These are phyloP conservation scores for Erythrophleum ivorense DNA, from an alignment of 331 rosid species.

Conservation along the genomic window DNA sequence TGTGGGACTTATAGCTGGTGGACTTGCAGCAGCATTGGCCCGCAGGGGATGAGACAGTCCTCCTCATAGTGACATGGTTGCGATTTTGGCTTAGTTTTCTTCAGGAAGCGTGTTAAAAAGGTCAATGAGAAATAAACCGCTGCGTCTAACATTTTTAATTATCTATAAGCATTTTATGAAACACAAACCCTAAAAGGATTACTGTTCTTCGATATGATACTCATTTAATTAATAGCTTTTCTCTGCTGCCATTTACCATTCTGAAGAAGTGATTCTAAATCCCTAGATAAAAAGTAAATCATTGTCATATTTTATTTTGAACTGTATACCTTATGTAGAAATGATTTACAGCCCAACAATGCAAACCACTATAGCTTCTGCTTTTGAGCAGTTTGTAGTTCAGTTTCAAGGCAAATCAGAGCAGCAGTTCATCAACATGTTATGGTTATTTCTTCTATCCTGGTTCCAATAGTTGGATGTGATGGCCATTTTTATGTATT, in stretches of 20 bases:
- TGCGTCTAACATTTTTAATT: conserved; percentile 8
- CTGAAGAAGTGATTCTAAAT: background rate
- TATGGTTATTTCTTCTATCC: background rate
- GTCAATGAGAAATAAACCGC: conserved; percentile 36
- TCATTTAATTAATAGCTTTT: background rate
- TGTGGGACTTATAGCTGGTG: conserved; percentile 82
- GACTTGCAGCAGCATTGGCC: conserved; percentile 86
- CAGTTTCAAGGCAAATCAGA: background rate
- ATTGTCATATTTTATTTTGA: background rate
- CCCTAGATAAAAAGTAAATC: background rate
- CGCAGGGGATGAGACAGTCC: conserved; percentile 57
- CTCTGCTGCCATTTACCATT: background rate
- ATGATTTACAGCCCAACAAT: background rate
- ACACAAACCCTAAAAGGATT: background rate
- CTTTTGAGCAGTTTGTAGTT: background rate
- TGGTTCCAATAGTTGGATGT: background rate
- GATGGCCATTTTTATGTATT: background rate
- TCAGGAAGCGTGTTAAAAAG: conserved; percentile 17
- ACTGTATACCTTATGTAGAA: background rate
- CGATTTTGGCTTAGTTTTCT: conserved; percentile 29
- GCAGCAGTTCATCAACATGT: background rate
- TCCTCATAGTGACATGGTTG: conserved; percentile 6
- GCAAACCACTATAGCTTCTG: background rate
- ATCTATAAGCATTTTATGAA: background rate
- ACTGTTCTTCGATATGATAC: background rate